Evolutionary conservation across 2,329 filamentous ascomycete species (phyloP).

Genomic region (Diaporthe citri): DNA sequence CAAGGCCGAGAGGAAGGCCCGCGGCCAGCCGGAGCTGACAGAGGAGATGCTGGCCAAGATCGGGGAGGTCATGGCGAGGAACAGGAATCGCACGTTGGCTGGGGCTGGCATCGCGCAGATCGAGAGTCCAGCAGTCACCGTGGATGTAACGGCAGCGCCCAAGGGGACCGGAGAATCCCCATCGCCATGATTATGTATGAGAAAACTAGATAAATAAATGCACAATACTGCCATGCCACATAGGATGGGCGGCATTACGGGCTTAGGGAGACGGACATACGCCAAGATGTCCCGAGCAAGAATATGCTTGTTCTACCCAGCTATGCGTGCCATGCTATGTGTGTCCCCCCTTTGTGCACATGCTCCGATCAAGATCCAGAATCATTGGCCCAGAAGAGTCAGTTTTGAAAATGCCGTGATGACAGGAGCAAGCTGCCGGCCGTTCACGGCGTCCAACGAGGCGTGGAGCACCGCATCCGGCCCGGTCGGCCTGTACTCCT

Average conservation of each 20-base stretch:
- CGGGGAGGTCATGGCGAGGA: constrained; percentile 71
- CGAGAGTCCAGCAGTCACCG: constrained; percentile 2
- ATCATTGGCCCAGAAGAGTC: constrained; percentile 60
- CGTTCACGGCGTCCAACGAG: constrained; percentile 59
- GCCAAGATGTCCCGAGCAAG: background rate
- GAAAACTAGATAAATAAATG: background rate
- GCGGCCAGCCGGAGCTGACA: constrained; percentile 68
- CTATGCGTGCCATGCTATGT: constrained; percentile 7
- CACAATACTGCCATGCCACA: background rate
- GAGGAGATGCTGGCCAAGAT: constrained; percentile 73
- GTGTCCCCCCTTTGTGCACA: background rate
- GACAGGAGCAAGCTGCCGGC: constrained; percentile 61
- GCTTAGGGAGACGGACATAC: background rate
- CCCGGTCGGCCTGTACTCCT: constrained; percentile 55
- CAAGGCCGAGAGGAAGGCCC: constrained; percentile 62
- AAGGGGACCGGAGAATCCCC: constrained; percentile 10
- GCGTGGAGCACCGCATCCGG: constrained; percentile 66
- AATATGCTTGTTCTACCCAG: constrained; percentile 1
- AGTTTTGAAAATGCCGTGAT: constrained; percentile 64
- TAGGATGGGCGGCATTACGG: background rate
- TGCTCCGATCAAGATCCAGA: background rate
- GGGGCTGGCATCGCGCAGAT: constrained; percentile 29
- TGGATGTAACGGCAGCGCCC: background rate
- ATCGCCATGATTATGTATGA: constrained; percentile 23
- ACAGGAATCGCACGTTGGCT: constrained; percentile 58